Evolutionary conservation across 73 alveolate genomes (phyloP).

Genomic region (Stentor coeruleus): DNA sequence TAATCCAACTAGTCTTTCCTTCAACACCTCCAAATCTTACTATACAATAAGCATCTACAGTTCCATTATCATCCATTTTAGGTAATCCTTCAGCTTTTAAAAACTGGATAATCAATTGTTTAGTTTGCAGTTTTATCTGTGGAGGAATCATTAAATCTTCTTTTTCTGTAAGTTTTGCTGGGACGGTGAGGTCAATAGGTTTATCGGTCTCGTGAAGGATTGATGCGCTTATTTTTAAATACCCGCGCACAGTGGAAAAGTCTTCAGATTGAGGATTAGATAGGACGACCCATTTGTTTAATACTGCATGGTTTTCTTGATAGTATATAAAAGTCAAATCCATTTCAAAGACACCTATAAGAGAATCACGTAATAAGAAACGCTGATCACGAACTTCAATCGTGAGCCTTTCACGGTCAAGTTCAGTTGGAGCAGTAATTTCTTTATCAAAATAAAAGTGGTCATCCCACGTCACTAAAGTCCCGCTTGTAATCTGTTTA

Average conservation of each 20-base stretch:
- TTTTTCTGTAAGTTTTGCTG: too few species aligned
- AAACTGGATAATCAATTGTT: background rate
- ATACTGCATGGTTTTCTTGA: slow-evolving; percentile 46
- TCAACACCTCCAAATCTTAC: slow-evolving; percentile 14
- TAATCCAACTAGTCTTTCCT: background rate
- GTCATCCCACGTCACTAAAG: slow-evolving; percentile 36
- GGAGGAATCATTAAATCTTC: slow-evolving; percentile 10
- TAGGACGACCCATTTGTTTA: slow-evolving; percentile 56
- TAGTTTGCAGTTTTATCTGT: background rate
- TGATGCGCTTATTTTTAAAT: slow-evolving; percentile 52
- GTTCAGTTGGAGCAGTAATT: slow-evolving; percentile 44
- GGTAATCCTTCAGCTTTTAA: slow-evolving; percentile 20
- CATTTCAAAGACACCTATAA: slow-evolving; percentile 48
- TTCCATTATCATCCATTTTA: background rate
- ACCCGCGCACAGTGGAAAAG: slow-evolving; percentile 56
- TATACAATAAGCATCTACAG: slow-evolving; percentile 10
- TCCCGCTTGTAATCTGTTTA: slow-evolving; percentile 39
- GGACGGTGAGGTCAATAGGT: slow-evolving; percentile 41
- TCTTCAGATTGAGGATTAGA: slow-evolving; percentile 54
- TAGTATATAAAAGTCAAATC: slow-evolving; percentile 48
- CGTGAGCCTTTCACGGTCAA: slow-evolving; percentile 42
- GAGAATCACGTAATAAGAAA: slow-evolving; percentile 35
- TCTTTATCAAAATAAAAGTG: slow-evolving; percentile 49
- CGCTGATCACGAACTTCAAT: slow-evolving; percentile 56
- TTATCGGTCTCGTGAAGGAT: slow-evolving; percentile 59